Evolutionary conservation across 2,329 filamentous ascomycete genomes (phyloP).

Genomic region (Drechslera avenae): DNA sequence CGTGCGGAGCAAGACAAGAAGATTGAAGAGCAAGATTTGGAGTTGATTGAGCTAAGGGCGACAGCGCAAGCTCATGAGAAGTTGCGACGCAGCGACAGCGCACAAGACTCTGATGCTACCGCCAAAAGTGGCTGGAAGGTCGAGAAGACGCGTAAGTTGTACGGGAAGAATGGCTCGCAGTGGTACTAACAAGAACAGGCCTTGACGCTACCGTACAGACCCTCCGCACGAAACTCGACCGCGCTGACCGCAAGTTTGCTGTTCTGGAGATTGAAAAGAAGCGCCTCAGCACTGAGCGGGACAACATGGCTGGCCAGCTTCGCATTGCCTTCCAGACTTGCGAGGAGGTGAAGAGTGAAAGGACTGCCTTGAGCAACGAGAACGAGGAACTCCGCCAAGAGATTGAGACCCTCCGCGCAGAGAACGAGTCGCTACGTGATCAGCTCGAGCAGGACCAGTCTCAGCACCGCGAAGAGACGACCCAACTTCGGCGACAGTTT

Average conservation of each 20-base stretch:
- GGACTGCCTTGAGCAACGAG: conserved; percentile 45
- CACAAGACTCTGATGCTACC: conserved; percentile 54
- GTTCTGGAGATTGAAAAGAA: conserved; percentile 68
- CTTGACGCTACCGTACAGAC: conserved; percentile 65
- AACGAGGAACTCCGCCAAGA: conserved; percentile 47
- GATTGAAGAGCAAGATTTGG: conserved; percentile 58
- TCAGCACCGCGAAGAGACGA: conserved; percentile 43
- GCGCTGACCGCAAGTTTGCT: conserved; percentile 65
- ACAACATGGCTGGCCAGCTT: conserved; percentile 67
- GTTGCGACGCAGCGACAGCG: conserved; percentile 53
- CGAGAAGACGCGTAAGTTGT: conserved; percentile 63
- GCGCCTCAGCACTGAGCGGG: conserved; percentile 66
- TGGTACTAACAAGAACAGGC: conserved; percentile 48
- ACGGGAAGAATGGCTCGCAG: background rate
- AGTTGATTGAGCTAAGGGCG: conserved; percentile 58
- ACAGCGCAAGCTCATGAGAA: conserved; percentile 52
- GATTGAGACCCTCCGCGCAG: conserved; percentile 41
- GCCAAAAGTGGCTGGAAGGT: conserved; percentile 46
- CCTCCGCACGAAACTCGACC: conserved; percentile 65
- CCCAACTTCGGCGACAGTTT: conserved; percentile 41
- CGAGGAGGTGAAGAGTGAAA: conserved; percentile 56
- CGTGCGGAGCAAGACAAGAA: conserved; percentile 58
- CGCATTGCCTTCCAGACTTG: conserved; percentile 65
- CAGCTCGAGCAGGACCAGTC: conserved; percentile 42
- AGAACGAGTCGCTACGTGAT: conserved; percentile 43